phyloP scores from a whole-genome alignment of 1,139 yeast genomes.

The Debaryomyces nepalensis region DNA sequence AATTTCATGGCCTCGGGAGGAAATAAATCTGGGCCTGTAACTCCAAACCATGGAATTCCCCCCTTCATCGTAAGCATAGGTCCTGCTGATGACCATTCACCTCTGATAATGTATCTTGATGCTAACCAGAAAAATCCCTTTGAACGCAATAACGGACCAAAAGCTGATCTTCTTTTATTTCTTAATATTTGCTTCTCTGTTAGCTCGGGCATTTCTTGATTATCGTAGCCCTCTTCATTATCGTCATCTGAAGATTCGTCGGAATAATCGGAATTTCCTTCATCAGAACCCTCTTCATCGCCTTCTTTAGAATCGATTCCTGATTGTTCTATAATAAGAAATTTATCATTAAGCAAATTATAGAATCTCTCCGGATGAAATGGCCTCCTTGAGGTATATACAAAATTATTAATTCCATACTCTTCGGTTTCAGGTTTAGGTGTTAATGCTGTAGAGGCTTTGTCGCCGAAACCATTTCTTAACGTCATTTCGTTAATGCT shows the following conservation, averaged over 20 bases:
- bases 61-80: conserved; percentile 47
- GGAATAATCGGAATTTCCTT: conserved; percentile 16
- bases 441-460: conserved; percentile 23
- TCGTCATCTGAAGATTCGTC: conserved; percentile 18
- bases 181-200: conserved; percentile 27
- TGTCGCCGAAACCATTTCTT: conserved; percentile 39
- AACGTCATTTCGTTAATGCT: conserved; percentile 44
- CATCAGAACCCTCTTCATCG: conserved; percentile 20
- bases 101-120: conserved; percentile 42
- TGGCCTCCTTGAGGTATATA: conserved; percentile 43
- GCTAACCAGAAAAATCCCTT: conserved; percentile 56
- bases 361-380: conserved; percentile 50
- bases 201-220: conserved; percentile 18
- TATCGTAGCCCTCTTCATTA: conserved; percentile 15
- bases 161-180: conserved; percentile 41
- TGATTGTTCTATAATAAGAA: conserved; percentile 32
- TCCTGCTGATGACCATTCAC: conserved; percentile 55
- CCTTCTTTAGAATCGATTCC: conserved; percentile 22
- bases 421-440: conserved; percentile 40
- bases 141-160: conserved; percentile 42
- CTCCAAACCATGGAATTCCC: conserved; percentile 51
- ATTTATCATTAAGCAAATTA: conserved; percentile 39
- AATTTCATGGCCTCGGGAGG: conserved; percentile 36
- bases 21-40: conserved; percentile 37
- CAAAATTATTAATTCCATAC: conserved; percentile 48